phyloP scores from a whole-genome alignment of 2,329 filamentous ascomycete genomes.

The Xylariaceae sp. region DNA sequence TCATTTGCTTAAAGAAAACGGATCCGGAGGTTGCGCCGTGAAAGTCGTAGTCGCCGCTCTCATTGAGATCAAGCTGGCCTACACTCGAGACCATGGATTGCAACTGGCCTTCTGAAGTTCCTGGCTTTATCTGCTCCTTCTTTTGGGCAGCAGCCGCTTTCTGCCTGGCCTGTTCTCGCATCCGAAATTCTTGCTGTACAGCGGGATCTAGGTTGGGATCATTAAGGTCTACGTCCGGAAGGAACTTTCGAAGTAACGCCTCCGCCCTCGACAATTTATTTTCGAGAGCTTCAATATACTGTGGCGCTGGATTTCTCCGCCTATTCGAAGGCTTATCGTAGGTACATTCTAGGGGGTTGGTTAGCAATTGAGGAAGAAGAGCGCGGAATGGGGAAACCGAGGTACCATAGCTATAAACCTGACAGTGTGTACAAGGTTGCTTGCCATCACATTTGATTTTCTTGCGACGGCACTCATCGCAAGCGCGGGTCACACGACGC shows the following conservation, averaged over 20 bases:
- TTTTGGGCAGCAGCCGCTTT: slow-evolving; percentile 43
- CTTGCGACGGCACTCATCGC: slow-evolving; percentile 71
- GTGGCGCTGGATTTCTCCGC: slow-evolving; percentile 81
- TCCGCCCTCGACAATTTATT: slow-evolving; percentile 78
- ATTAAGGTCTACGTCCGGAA: slow-evolving; percentile 79
- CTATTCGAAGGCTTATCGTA: slow-evolving; percentile 94
- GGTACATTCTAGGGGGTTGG: slow-evolving; percentile 66
- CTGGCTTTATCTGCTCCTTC: slow-evolving; percentile 32
- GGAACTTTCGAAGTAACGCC: slow-evolving; percentile 69
- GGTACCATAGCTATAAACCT: slow-evolving; percentile 94
- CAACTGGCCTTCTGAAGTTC: slow-evolving; percentile 61
- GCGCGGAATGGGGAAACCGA: slow-evolving; percentile 6
- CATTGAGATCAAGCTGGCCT: slow-evolving; percentile 85
- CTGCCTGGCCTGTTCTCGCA: slow-evolving; percentile 49
- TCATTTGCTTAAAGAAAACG: slow-evolving; percentile 81
- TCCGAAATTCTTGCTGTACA: slow-evolving; percentile 64
- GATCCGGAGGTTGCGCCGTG: slow-evolving; percentile 89
- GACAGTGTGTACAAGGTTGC: slow-evolving; percentile 90
- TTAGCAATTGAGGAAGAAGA: slow-evolving; percentile 24
- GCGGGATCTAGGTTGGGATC: slow-evolving; percentile 78
- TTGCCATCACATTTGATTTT: slow-evolving; percentile 88
- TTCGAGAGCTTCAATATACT: slow-evolving; percentile 89
- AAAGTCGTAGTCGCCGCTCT: slow-evolving; percentile 90
- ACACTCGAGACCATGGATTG: slow-evolving; percentile 94
- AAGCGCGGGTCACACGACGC: slow-evolving; percentile 72